phyloP scores from a whole-genome alignment of 208 protist genomes.

The Endotrypanum monterogeii region DNA sequence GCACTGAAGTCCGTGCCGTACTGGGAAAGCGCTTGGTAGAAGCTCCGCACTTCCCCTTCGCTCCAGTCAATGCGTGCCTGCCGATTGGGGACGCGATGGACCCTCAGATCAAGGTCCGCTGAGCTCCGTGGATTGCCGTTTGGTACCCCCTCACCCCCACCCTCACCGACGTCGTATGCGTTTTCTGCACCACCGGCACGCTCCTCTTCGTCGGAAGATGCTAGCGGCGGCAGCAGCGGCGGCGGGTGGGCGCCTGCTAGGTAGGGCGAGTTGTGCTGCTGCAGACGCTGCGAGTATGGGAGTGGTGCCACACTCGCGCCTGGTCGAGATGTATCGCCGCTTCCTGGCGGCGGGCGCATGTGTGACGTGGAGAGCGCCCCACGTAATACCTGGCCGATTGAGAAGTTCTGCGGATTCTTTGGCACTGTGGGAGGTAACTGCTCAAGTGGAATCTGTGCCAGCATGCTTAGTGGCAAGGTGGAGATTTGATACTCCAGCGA shows the following conservation, averaged over 20 bases:
- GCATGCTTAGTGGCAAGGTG: conserved; percentile 46
- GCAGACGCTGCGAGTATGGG: neutral
- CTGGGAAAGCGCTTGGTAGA: conserved; percentile 86
- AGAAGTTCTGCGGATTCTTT: conserved; percentile 42
- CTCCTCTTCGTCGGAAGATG: conserved; percentile 14
- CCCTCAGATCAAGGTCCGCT: neutral
- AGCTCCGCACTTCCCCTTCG: conserved; percentile 68
- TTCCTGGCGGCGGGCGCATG: conserved; percentile 3
- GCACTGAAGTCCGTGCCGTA: conserved; percentile 91
- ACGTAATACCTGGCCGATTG: conserved; percentile 66
- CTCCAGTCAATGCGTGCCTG: conserved; percentile 66
- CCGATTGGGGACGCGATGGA: neutral
- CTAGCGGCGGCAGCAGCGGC: neutral
- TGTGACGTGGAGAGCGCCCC: conserved; percentile 31
- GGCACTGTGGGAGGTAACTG: conserved; percentile 74
- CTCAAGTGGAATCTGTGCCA: conserved; percentile 67
- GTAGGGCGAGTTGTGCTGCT: conserved; percentile 18
- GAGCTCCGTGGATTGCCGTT: neutral
- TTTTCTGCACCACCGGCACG: conserved; percentile 2
- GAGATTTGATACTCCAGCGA: neutral
- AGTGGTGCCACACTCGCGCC: conserved; percentile 9
- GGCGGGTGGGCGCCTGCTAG: conserved; percentile 3
- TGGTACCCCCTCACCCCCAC: neutral
- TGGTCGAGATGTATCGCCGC: neutral
- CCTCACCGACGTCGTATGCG: conserved; percentile 1